Evolutionary conservation across 768 basidiomycete genomes (phyloP).

Genomic region (Mycena haematopus): DNA sequence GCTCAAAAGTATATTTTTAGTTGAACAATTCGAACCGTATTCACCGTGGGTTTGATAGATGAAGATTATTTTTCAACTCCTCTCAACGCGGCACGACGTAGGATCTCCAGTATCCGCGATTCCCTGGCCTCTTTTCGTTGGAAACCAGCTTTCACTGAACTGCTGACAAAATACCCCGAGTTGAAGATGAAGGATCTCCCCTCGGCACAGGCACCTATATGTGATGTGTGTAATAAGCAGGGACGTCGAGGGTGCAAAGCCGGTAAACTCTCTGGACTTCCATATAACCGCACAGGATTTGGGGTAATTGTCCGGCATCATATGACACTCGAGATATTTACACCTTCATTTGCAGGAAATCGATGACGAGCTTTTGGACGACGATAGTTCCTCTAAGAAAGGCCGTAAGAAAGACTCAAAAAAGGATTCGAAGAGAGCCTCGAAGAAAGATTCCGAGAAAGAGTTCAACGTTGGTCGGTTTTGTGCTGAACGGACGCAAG

Average conservation of each 20-base stretch:
- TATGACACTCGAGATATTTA: neutral
- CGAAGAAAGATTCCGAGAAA: neutral
- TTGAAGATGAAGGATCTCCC: conserved; percentile 58
- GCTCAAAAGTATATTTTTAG: conserved; percentile 50
- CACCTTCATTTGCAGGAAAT: conserved; percentile 8
- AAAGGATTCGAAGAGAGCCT: neutral
- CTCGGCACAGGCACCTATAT: conserved; percentile 56
- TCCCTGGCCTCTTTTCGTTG: conserved; percentile 86
- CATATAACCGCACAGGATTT: conserved; percentile 78
- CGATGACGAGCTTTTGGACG: neutral
- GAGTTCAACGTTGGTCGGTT: conserved; percentile 76
- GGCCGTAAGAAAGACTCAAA: neutral
- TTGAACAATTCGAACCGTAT: neutral
- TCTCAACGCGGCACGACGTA: conserved; percentile 69
- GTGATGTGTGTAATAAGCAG: conserved; percentile 83
- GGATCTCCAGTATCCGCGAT: conserved; percentile 71
- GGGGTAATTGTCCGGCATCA: conserved; percentile 47
- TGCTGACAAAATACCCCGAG: conserved; percentile 70
- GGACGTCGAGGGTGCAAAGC: conserved; percentile 52
- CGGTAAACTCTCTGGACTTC: conserved; percentile 66
- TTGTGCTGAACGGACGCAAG: conserved; percentile 70
- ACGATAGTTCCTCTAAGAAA: conserved; percentile 30
- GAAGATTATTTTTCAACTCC: conserved; percentile 80
- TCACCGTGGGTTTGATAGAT: conserved; percentile 42
- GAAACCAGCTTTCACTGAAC: conserved; percentile 69